Evolutionary conservation across 768 basidiomycete genomes (phyloP).

Genomic region (Sporobolomyces roseus): DNA sequence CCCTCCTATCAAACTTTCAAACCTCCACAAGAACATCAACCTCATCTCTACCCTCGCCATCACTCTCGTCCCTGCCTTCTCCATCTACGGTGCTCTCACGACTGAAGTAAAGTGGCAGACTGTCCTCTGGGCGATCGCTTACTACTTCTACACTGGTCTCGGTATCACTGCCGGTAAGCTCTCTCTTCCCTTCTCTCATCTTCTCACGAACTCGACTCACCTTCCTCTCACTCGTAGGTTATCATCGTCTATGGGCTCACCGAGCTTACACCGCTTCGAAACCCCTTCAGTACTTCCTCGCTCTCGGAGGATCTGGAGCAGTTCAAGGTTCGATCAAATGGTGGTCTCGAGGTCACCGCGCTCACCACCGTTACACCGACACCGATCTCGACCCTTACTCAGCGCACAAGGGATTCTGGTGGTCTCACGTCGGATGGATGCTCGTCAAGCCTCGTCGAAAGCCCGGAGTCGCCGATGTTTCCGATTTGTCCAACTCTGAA

Average conservation of each 20-base stretch:
- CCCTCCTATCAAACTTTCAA: slow-evolving; percentile 51
- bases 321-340: slow-evolving; percentile 96
- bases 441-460: slow-evolving; percentile 67
- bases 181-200: background rate
- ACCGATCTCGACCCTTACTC: slow-evolving; percentile 82
- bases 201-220: background rate
- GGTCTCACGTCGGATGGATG: slow-evolving; percentile 83
- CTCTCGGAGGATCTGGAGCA: slow-evolving; percentile 81
- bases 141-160: slow-evolving; percentile 81
- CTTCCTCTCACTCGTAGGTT: slow-evolving; percentile 56
- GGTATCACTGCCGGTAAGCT: slow-evolving; percentile 50
- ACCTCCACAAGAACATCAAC: slow-evolving; percentile 46
- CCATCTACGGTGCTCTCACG: slow-evolving; percentile 66
- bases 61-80: slow-evolving; percentile 66
- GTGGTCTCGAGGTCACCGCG: slow-evolving; percentile 98
- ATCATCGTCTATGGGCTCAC: slow-evolving; percentile 97
- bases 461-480: slow-evolving; percentile 67
- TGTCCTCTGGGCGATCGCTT: slow-evolving; percentile 62
- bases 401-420: slow-evolving; percentile 68
- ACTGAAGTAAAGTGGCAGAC: slow-evolving; percentile 68
- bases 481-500: slow-evolving; percentile 65
- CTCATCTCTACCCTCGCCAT: slow-evolving; percentile 53
- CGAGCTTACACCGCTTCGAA: slow-evolving; percentile 86
- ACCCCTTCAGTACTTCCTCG: slow-evolving; percentile 78
- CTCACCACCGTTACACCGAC: slow-evolving; percentile 66